phyloP scores from a whole-genome alignment of 2,329 filamentous ascomycete species.

The Dothistroma pini region DNA sequence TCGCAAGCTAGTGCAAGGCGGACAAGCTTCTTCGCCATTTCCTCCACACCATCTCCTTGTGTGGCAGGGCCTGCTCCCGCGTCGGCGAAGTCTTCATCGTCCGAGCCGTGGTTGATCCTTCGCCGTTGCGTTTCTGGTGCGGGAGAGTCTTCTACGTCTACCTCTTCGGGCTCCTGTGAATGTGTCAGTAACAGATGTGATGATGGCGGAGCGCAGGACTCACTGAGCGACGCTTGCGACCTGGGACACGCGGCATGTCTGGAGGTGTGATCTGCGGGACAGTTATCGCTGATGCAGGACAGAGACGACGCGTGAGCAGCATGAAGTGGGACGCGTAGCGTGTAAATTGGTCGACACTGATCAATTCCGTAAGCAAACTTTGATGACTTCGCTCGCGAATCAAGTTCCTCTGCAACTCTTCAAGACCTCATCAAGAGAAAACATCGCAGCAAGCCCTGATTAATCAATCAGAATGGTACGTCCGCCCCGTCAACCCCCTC shows the following conservation, averaged over 20 bases:
- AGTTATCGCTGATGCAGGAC: not conserved
- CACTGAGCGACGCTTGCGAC: constrained; percentile 31
- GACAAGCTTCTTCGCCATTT: constrained; percentile 59
- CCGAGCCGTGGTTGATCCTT: constrained; percentile 15
- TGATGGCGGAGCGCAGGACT: constrained; percentile 6
- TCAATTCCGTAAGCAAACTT: not conserved
- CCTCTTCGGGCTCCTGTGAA: constrained; percentile 25
- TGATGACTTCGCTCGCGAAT: not conserved
- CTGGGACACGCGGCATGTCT: constrained; percentile 19
- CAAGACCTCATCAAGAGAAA: not conserved
- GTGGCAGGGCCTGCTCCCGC: constrained; percentile 22
- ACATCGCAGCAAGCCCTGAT: too few relatives aligned
- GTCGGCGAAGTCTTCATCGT: constrained; percentile 21
- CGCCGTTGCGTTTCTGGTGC: constrained; percentile 33
- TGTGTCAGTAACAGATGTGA: not conserved
- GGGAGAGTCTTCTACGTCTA: constrained; percentile 24
- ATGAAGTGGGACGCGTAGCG: not conserved
- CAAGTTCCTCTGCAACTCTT: not conserved
- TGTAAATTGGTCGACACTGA: not conserved
- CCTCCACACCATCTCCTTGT: constrained; percentile 34
- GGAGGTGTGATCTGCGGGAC: not conserved
- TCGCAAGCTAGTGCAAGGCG: constrained; percentile 60
- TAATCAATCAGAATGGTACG: constrained; percentile 12
- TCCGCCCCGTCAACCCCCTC: not conserved
- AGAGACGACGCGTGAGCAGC: not conserved